phyloP scores from a whole-genome alignment of 495 filamentous ascomycete species.

The Penicillium ochrochloron region DNA sequence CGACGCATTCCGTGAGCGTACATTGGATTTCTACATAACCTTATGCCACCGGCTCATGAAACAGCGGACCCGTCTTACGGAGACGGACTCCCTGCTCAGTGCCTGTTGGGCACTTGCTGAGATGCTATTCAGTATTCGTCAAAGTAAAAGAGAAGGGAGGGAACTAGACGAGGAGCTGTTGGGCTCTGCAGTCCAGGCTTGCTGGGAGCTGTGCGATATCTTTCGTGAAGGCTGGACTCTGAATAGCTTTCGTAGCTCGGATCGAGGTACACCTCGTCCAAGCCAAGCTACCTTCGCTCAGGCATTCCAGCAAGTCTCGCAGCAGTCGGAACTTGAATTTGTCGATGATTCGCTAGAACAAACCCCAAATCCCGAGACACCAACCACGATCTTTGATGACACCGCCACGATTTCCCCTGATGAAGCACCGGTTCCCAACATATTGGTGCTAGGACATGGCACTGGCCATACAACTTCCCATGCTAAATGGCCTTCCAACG shows the following conservation, averaged over 20 bases:
- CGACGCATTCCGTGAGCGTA: constrained; percentile 86
- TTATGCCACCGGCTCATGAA: constrained; percentile 94
- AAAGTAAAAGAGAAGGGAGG: constrained; percentile 76
- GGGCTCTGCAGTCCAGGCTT: constrained; percentile 85
- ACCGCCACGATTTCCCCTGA: constrained; percentile 75
- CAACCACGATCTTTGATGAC: constrained; percentile 92
- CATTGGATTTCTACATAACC: constrained; percentile 91
- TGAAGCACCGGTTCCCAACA: constrained; percentile 77
- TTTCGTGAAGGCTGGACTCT: constrained; percentile 94
- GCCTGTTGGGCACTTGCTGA: constrained; percentile 91
- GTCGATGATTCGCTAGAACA: constrained; percentile 40
- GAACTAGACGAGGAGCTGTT: constrained; percentile 79
- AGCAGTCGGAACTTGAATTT: constrained; percentile 36
- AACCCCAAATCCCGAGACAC: constrained; percentile 74
- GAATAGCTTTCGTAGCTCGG: constrained; percentile 79
- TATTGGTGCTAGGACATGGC: constrained; percentile 78
- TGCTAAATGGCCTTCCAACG: constrained; percentile 74
- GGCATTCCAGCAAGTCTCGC: constrained; percentile 52
- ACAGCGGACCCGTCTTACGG: constrained; percentile 74
- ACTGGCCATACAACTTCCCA: constrained; percentile 31
- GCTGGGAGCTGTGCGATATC: constrained; percentile 94
- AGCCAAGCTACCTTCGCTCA: constrained; percentile 74
- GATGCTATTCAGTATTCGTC: constrained; percentile 90
- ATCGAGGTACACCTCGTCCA: constrained; percentile 83
- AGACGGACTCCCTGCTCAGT: constrained; percentile 79